phyloP scores from a whole-genome alignment of 2,329 filamentous ascomycete species.

The Xylariaceae sp. region DNA sequence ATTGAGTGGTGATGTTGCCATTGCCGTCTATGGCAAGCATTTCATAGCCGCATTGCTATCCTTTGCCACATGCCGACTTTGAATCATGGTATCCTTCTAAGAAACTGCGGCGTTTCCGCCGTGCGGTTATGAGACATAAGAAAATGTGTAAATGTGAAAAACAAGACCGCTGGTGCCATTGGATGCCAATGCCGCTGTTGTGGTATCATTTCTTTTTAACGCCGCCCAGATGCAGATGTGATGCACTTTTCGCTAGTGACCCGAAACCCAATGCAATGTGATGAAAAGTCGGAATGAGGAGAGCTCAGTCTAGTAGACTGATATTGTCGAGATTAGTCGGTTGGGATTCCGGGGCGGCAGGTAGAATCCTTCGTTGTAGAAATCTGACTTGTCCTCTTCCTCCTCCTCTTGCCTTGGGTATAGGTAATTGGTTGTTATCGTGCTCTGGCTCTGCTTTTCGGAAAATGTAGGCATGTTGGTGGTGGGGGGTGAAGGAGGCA shows the following conservation, averaged over 20 bases:
- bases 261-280: conserved; percentile 18
- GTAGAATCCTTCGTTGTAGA: conserved; percentile 55
- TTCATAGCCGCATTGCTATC: conserved; percentile 11
- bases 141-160: conserved; percentile 22
- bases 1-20: too few species aligned
- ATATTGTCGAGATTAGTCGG: conserved; percentile 53
- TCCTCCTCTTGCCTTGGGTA: conserved; percentile 39
- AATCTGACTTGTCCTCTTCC: conserved; percentile 36
- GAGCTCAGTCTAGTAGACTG: conserved; percentile 50
- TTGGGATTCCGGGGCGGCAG: conserved; percentile 50
- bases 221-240: conserved; percentile 36
- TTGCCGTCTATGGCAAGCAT: conserved; percentile 14
- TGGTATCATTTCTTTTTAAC: conserved; percentile 31
- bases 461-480: conserved; percentile 58
- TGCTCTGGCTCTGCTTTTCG: conserved; percentile 51
- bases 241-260: conserved; percentile 25
- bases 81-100: conserved; percentile 4
- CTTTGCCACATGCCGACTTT: conserved; percentile 6
- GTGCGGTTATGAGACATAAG: conserved; percentile 20
- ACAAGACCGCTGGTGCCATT: conserved; percentile 27
- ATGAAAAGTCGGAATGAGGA: conserved; percentile 31
- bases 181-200: conserved; percentile 31
- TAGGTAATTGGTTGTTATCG: conserved; percentile 32
- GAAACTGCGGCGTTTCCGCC: conserved; percentile 9
- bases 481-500: conserved; percentile 68